phyloP scores from a whole-genome alignment of 345 rosid genomes.

The Populus davidiana region DNA sequence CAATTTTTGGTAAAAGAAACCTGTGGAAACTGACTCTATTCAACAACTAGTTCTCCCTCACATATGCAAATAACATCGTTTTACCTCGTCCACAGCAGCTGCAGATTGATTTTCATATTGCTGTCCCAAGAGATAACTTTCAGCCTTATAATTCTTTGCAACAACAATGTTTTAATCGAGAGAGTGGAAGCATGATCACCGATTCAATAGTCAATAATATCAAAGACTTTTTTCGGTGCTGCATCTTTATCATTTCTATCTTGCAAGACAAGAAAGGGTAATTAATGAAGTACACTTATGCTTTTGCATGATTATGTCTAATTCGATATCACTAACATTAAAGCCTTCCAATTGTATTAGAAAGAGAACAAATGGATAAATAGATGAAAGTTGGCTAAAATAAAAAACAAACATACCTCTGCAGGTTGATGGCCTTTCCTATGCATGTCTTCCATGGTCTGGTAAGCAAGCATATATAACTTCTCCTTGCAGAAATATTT shows the following conservation, averaged over 20 bases:
- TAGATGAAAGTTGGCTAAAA: not conserved
- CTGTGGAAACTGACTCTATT: too few relatives aligned
- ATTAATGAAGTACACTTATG: not conserved
- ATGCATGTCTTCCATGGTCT: conserved; percentile 73
- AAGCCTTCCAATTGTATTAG: not conserved
- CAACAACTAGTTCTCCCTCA: too few relatives aligned
- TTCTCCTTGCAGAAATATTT: conserved; percentile 83
- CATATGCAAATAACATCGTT: too few relatives aligned
- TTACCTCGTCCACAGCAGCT: too few relatives aligned
- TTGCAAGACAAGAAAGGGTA: not conserved
- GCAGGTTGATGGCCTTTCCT: conserved; percentile 72
- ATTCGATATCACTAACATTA: not conserved
- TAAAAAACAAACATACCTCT: conserved; percentile 51
- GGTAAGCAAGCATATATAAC: conserved; percentile 77
- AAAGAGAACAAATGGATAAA: not conserved
- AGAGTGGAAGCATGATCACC: too few relatives aligned
- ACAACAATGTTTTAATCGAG: too few relatives aligned
- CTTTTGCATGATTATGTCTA: not conserved
- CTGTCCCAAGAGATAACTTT: too few relatives aligned
- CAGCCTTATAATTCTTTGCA: too few relatives aligned
- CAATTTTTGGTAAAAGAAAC: too few relatives aligned
- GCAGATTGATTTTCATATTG: too few relatives aligned
- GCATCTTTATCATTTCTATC: not conserved
- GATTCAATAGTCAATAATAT: too few relatives aligned
- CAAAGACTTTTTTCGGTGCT: not conserved